Evolutionary conservation across 192 early-diverging fungal genomes (phyloP).

Genomic region (Coemansia sp.): DNA sequence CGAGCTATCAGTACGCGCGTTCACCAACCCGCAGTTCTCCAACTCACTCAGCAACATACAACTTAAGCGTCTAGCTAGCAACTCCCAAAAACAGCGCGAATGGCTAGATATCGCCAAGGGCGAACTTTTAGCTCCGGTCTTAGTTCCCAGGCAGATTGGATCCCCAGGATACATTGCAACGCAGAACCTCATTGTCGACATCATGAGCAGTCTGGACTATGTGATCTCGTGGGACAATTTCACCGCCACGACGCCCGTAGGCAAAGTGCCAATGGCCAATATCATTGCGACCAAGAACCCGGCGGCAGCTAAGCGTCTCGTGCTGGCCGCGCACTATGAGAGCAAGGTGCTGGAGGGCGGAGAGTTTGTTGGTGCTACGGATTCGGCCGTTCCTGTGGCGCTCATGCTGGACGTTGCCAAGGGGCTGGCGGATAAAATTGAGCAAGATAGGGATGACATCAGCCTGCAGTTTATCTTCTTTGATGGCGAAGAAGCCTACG

Average conservation of each 20-base stretch:
- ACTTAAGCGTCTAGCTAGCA: constrained; percentile 24
- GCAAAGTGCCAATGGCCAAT: constrained; percentile 77
- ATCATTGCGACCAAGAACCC: constrained; percentile 90
- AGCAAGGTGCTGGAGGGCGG: constrained; percentile 75
- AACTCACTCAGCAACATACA: constrained; percentile 33
- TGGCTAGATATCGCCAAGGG: constrained; percentile 58
- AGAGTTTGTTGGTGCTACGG: constrained; percentile 85
- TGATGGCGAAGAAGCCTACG: constrained; percentile 95
- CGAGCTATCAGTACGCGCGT: constrained; percentile 19
- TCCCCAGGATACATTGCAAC: constrained; percentile 71
- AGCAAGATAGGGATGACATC: constrained; percentile 44
- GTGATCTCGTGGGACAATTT: constrained; percentile 82
- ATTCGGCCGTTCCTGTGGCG: constrained; percentile 90
- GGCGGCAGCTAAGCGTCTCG: constrained; percentile 67
- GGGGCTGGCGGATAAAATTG: constrained; percentile 65
- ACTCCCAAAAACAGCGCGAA: constrained; percentile 18
- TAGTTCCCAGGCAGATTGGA: constrained; percentile 81
- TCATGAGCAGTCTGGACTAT: constrained; percentile 73
- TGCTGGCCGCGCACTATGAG: constrained; percentile 93
- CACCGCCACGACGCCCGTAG: constrained; percentile 74
- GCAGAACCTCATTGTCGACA: constrained; percentile 69
- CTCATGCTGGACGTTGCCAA: constrained; percentile 84
- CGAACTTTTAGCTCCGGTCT: constrained; percentile 67
- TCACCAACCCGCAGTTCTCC: constrained; percentile 41
- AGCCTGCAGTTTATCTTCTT: constrained; percentile 95